phyloP scores from a whole-genome alignment of 2,329 filamentous ascomycete genomes.

The Decorospora gaudefroyi region DNA sequence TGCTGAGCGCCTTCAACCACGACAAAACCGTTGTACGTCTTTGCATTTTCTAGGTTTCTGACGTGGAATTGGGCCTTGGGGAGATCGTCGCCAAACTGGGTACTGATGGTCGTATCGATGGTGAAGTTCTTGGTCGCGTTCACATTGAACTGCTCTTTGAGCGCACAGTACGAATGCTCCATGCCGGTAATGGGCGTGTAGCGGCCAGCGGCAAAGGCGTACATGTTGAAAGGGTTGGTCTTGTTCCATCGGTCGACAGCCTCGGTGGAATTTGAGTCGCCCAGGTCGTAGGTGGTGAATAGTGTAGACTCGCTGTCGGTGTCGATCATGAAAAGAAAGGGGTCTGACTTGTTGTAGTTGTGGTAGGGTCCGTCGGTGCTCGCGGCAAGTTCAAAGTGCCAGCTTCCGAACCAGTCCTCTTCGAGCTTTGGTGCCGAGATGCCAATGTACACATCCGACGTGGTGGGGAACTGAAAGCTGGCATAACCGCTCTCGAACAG shows the following conservation, averaged over 20 bases:
- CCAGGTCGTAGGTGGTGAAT: conserved; percentile 76
- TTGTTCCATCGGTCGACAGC: conserved; percentile 63
- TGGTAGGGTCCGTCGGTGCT: conserved; percentile 82
- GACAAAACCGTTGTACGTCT: conserved; percentile 73
- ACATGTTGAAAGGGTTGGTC: conserved; percentile 69
- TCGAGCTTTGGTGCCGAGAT: conserved; percentile 71
- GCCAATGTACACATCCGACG: conserved; percentile 73
- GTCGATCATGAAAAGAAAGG: conserved; percentile 77
- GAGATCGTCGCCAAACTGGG: conserved; percentile 60
- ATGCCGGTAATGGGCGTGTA: conserved; percentile 66
- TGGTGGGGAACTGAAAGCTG: conserved; percentile 64
- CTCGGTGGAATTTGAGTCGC: conserved; percentile 53
- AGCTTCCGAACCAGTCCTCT: conserved; percentile 63
- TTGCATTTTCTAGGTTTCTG: conserved; percentile 71
- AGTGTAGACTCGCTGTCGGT: conserved; percentile 79
- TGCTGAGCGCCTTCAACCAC: conserved; percentile 64
- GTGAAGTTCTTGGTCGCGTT: conserved; percentile 62
- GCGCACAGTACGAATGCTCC: conserved; percentile 79
- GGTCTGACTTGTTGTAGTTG: conserved; percentile 60
- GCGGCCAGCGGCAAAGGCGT: conserved; percentile 67
- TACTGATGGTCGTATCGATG: conserved; percentile 69
- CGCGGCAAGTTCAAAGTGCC: conserved; percentile 79
- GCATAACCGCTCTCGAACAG: conserved; percentile 71
- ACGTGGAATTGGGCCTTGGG: conserved; percentile 91
- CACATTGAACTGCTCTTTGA: conserved; percentile 68